These are phyloP conservation scores for Zea luxurians DNA, from an alignment of 176 grass and related monocot species.

Conservation along the genomic window DNA sequence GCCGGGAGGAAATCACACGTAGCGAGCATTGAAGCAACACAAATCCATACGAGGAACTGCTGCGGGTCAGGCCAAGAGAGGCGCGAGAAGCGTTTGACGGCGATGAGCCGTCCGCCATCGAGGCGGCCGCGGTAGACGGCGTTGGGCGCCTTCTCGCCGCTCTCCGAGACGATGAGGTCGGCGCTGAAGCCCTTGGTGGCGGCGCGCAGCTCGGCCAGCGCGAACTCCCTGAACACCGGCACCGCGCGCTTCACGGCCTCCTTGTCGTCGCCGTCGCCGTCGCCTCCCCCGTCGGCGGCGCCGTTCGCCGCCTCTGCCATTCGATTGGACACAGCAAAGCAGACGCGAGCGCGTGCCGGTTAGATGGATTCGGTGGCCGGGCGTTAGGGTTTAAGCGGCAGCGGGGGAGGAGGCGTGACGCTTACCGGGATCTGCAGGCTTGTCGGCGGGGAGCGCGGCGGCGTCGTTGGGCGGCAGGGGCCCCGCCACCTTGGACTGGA, in stretches of 20 bases:
- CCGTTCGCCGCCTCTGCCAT: slow-evolving; percentile 61
- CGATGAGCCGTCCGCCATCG: slow-evolving; percentile 76
- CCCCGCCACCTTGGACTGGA: slow-evolving; percentile 76
- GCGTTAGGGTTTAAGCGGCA: slow-evolving; percentile 40
- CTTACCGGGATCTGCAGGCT: slow-evolving; percentile 79
- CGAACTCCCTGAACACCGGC: slow-evolving; percentile 88
- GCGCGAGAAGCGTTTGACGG: slow-evolving; percentile 95
- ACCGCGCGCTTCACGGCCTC: slow-evolving; percentile 69
- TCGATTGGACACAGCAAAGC: not conserved
- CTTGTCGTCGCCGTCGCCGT: slow-evolving; percentile 67
- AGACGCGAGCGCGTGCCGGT: not conserved
- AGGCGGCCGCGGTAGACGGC: slow-evolving; percentile 89
- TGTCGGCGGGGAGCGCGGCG: slow-evolving; percentile 53
- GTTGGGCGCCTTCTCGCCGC: slow-evolving; percentile 99
- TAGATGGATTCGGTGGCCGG: slow-evolving; percentile 18
- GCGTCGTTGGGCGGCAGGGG: slow-evolving; percentile 59
- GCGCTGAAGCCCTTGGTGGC: slow-evolving; percentile 96
- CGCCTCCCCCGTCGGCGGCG: slow-evolving; percentile 35
- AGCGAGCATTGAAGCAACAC: not conserved
- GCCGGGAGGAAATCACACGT: not conserved
- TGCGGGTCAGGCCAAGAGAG: slow-evolving; percentile 96
- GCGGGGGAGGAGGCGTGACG: not conserved
- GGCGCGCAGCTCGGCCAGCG: slow-evolving; percentile 73
- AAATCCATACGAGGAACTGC: slow-evolving; percentile 80
- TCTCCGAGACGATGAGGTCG: slow-evolving; percentile 95